Evolutionary conservation across 2,329 filamentous ascomycete species (phyloP), one percentile per base, ranked within the genome.

Genomic region (Malbranchea zuffiana): DNA sequence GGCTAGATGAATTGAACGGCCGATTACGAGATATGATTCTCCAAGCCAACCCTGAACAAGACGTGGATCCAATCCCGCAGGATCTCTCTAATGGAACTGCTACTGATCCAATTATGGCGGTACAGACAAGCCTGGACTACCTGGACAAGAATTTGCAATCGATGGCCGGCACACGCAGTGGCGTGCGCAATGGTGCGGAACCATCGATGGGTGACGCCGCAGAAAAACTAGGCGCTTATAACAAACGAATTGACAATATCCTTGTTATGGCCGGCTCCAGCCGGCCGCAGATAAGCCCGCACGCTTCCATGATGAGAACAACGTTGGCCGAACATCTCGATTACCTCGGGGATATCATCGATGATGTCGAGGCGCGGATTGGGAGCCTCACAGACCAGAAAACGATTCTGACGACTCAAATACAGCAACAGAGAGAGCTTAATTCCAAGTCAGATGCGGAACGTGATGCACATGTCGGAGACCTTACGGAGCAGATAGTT

Each of bases 351-450:
- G 66, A 74, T 6, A 84, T 83, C 51, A 77, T 96, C 1, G 80
- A 86, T 50, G 81, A 77, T 62, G 65, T 95, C 3, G 84, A 86
- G 53, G 69, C 71, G 26, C 81, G 84, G 41, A 74, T 84, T n/a
- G 80, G 78, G 12, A 74, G 74, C 13, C 66, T 95, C 23, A 79
- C 83, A 44, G 83, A 94, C 49, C 87, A 96, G 55, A 92, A 94
- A 55, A 75, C 77, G 32, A 87, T 94, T 15, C 70, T 96, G 6
- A 81, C 88, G 51, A 77, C 86, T 28, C 87, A 96, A 57, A 88
- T 95, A 51, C 88, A 93, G 62, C 87, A 96, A 56, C 88, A 96
- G 61, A 81, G 87, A 41, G 85, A 93, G 53, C 72, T 95, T 40
- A 93, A 93, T 61, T 86, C 72, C 63, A 87, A 87, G 53, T 86